Percentiles rank a stretch among this genome's conserved stretches.
Conservation (phyloP, 2,329 filamentous ascomycete species). For the Thelonectria discophora region DNA sequence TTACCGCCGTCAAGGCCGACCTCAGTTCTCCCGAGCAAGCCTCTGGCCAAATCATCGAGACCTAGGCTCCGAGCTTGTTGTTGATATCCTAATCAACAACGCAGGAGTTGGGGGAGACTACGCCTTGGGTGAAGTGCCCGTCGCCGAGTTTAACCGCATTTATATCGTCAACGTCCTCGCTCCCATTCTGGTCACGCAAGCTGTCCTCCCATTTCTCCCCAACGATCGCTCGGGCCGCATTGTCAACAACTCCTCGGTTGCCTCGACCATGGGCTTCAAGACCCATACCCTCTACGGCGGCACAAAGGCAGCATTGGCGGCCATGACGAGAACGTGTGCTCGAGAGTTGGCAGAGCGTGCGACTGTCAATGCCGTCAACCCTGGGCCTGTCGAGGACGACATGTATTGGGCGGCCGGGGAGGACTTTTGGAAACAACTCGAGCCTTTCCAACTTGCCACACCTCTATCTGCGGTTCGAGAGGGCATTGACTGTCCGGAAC, state of each 20-base stretch:
- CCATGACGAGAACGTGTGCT: conserved; percentile 61
- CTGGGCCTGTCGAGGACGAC: conserved; percentile 57
- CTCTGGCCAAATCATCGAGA: conserved; percentile 23
- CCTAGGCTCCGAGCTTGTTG: conserved; percentile 55
- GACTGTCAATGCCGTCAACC: conserved; percentile 62
- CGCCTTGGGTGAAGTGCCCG: conserved; percentile 63
- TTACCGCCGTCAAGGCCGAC: conserved; percentile 9
- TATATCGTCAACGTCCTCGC: conserved; percentile 79
- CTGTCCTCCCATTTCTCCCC: conserved; percentile 72
- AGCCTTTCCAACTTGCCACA: conserved; percentile 19
- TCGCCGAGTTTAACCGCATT: conserved; percentile 70
- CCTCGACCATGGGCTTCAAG: conserved; percentile 55
- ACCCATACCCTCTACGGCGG: conserved; percentile 60
- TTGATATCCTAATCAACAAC: conserved; percentile 86
- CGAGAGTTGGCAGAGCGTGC: conserved; percentile 58
- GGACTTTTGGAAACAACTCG: conserved; percentile 22
- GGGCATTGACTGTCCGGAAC: conserved; percentile 24
- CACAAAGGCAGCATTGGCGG: conserved; percentile 61
- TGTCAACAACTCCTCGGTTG: conserved; percentile 59
- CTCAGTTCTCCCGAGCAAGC: conserved; percentile 7
- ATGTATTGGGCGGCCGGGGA: conserved; percentile 48
- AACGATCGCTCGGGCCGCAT: conserved; percentile 69
- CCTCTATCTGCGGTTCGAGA: conserved; percentile 10
- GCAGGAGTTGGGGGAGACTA: conserved; percentile 74
- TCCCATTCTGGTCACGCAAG: conserved; percentile 77